phyloP scores from a whole-genome alignment of 2,329 filamentous ascomycete species.

The Coniella lustricola region DNA sequence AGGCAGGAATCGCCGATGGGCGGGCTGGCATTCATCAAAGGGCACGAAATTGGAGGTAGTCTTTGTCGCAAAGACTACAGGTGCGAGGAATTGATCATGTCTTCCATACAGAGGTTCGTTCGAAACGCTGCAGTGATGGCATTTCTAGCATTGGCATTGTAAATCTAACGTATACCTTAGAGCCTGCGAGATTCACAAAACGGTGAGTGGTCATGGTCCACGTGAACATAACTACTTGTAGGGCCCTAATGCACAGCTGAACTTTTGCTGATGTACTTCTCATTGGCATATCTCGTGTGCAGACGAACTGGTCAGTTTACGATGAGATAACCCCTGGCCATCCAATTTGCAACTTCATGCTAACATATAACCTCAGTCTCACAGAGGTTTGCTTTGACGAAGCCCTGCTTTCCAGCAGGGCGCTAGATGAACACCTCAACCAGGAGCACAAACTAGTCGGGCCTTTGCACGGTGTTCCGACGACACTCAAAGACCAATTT shows the following conservation, averaged over 20 bases:
- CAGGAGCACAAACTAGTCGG: neutral
- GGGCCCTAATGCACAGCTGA: no score
- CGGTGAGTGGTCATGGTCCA: neutral
- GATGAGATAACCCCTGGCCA: neutral
- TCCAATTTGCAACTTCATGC: neutral
- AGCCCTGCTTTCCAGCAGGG: neutral
- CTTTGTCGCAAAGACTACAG: neutral
- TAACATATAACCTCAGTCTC: neutral
- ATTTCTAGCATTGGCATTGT: neutral
- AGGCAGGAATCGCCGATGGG: neutral
- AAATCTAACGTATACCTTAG: neutral
- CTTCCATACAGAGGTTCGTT: conserved; percentile 2
- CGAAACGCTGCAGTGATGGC: no score
- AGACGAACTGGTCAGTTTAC: conserved; percentile 13
- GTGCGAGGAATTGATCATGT: neutral
- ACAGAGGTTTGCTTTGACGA: conserved; percentile 13
- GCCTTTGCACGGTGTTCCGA: conserved; percentile 8
- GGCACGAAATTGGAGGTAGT: neutral
- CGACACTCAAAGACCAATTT: conserved; percentile 50
- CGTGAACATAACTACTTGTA: neutral
- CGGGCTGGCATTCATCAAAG: neutral
- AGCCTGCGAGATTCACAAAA: neutral
- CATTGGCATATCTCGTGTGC: neutral
- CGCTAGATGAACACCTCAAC: neutral
- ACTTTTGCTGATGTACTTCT: neutral